Conservation (phyloP, 2,329 filamentous ascomycete species). For the Aspergillus tamarii region DNA sequence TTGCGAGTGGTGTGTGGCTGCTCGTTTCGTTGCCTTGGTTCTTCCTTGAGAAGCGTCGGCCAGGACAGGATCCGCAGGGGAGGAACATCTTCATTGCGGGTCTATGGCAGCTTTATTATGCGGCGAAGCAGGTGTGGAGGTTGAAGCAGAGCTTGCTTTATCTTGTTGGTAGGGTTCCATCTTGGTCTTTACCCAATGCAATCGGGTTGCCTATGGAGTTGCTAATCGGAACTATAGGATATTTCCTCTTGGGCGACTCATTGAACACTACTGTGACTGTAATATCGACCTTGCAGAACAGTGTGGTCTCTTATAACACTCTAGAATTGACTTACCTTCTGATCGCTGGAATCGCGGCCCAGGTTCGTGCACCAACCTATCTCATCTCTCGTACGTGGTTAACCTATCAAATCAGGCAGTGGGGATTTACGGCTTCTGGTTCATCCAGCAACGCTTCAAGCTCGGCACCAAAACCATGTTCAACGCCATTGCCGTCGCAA, state of each 20-base stretch:
- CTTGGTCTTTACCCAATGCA: background rate
- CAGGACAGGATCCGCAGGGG: constrained; percentile 57
- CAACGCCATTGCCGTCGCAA: constrained; percentile 63
- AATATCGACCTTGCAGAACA: constrained; percentile 67
- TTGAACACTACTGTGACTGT: constrained; percentile 73
- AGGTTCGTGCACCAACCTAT: constrained; percentile 44
- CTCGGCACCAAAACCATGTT: constrained; percentile 71
- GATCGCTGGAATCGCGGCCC: constrained; percentile 66
- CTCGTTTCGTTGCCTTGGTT: constrained; percentile 69
- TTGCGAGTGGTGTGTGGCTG: constrained; percentile 67
- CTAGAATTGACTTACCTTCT: constrained; percentile 67
- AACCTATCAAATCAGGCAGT: constrained; percentile 35
- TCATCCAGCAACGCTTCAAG: constrained; percentile 61
- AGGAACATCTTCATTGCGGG: constrained; percentile 59
- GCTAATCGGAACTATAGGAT: constrained; percentile 41
- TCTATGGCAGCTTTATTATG: constrained; percentile 64
- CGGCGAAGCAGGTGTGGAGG: constrained; percentile 63
- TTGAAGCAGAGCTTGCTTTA: constrained; percentile 69
- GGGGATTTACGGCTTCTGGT: constrained; percentile 66
- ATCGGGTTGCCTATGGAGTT: background rate
- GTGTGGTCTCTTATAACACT: constrained; percentile 66
- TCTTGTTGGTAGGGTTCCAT: constrained; percentile 54
- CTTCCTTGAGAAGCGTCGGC: constrained; percentile 64
- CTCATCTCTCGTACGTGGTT: background rate
- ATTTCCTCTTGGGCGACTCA: constrained; percentile 71